Conservation (phyloP, 768 basidiomycete genomes). For the Mycena epipterygia region DNA sequence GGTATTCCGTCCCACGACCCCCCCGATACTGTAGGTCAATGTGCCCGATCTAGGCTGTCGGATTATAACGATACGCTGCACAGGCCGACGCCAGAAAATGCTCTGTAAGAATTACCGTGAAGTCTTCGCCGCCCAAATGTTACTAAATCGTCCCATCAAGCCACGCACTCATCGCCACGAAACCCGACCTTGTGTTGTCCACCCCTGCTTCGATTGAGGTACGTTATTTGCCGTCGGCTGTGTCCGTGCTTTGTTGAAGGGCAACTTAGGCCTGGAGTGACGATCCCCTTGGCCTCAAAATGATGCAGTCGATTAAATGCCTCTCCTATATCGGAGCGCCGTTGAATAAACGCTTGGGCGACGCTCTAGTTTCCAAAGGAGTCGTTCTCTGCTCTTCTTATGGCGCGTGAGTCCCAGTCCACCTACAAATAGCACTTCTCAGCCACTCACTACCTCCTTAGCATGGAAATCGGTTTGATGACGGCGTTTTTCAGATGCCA, state of each 20-base stretch:
- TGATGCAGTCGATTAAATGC: slow-evolving; percentile 10
- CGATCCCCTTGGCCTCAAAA: background rate
- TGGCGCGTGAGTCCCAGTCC: slow-evolving; percentile 23
- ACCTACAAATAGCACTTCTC: background rate
- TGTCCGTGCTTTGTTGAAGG: background rate
- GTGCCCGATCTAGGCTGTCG: background rate
- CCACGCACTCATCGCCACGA: background rate
- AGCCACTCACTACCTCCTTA: background rate
- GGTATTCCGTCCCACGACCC: background rate
- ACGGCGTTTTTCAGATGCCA: background rate
- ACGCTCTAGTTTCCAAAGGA: slow-evolving; percentile 6
- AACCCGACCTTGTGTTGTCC: slow-evolving; percentile 4
- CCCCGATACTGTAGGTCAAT: background rate
- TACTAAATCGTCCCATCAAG: background rate
- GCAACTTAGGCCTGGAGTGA: slow-evolving; percentile 18
- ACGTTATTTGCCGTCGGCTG: too few relatives aligned
- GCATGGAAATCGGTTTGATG: slow-evolving; percentile 19
- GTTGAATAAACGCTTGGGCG: slow-evolving; percentile 22
- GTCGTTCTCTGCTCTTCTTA: slow-evolving; percentile 18
- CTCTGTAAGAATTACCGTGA: slow-evolving; percentile 19
- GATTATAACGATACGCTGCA: background rate
- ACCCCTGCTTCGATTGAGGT: slow-evolving; percentile 17
- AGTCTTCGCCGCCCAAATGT: too few relatives aligned
- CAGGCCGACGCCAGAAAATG: slow-evolving; percentile 13
- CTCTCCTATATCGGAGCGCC: slow-evolving; percentile 14